These are phyloP conservation scores for Trichoderma koningiopsis DNA, from an alignment of 2,329 filamentous ascomycete species.

Conservation along the genomic window DNA sequence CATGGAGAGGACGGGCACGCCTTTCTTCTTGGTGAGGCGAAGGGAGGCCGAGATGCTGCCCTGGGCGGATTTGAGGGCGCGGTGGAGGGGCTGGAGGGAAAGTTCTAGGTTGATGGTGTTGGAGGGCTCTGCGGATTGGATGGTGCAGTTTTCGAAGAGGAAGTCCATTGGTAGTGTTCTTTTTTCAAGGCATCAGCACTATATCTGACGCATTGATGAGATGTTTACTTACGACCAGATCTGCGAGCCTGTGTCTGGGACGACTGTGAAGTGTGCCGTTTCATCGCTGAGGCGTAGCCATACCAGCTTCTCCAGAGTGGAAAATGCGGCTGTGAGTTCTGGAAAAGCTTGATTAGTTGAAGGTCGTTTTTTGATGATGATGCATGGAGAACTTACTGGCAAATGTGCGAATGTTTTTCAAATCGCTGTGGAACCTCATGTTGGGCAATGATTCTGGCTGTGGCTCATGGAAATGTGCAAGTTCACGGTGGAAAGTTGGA, in stretches of 20 bases:
- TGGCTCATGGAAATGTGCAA: conserved; percentile 1
- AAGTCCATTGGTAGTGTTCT: conserved; percentile 70
- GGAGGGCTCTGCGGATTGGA: conserved; percentile 78
- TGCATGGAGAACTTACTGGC: conserved; percentile 51
- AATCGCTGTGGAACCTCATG: conserved; percentile 68
- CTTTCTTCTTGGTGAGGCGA: conserved; percentile 90
- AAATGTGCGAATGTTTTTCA: conserved; percentile 68
- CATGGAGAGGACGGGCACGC: conserved; percentile 81
- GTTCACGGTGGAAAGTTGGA: neutral
- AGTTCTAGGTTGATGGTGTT: conserved; percentile 98
- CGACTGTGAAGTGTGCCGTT: conserved; percentile 89
- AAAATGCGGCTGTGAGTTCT: conserved; percentile 67
- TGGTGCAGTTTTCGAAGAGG: conserved; percentile 82
- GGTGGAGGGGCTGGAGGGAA: conserved; percentile 81
- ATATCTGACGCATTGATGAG: neutral
- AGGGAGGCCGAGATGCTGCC: conserved; percentile 81
- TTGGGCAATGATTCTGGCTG: conserved; percentile 32
- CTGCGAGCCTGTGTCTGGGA: conserved; percentile 91
- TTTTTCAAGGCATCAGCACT: neutral
- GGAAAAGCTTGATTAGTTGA: conserved; percentile 4
- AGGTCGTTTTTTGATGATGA: neutral
- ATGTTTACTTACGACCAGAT: conserved; percentile 76
- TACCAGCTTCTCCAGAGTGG: conserved; percentile 75
- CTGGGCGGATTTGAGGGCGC: conserved; percentile 86
- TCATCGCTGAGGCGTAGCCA: conserved; percentile 90